These are phyloP conservation scores for Solanum lycopersicoides DNA, from an alignment of 257 asterid genomes.

Conservation along the genomic window DNA sequence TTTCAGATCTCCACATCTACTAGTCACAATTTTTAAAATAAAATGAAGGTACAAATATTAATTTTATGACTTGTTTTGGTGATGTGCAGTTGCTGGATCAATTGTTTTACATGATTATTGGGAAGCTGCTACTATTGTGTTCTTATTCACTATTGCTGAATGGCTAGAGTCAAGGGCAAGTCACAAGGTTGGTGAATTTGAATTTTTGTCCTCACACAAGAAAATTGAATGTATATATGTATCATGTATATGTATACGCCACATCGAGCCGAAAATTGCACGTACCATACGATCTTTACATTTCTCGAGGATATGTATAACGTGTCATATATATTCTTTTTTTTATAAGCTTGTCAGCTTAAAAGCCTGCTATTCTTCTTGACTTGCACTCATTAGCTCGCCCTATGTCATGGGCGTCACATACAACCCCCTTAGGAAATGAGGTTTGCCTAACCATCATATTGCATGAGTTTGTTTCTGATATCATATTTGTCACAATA, in stretches of 20 bases:
- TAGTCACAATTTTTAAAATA: too few species aligned
- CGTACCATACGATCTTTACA: not conserved
- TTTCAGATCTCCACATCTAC: too few species aligned
- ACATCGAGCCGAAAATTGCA: not conserved
- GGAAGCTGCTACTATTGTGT: slow-evolving; percentile 91
- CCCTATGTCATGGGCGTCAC: not conserved
- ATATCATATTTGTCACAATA: not conserved
- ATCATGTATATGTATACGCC: not conserved
- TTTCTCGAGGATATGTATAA: not conserved
- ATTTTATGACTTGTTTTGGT: not conserved
- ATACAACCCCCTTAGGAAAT: not conserved
- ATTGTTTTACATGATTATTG: slow-evolving; percentile 60
- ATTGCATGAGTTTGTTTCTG: not conserved
- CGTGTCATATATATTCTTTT: not conserved
- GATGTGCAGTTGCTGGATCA: slow-evolving; percentile 66
- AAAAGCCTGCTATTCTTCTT: not conserved
- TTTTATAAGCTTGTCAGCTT: not conserved
- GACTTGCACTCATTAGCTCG: not conserved
- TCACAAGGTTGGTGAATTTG: slow-evolving; percentile 48
- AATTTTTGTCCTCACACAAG: not conserved
- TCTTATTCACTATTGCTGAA: slow-evolving; percentile 65
- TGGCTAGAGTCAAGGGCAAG: slow-evolving; percentile 88
- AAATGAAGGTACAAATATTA: too few species aligned
- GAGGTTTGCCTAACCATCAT: not conserved
- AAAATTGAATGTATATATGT: not conserved